These are phyloP conservation scores for Rhynchosporium graminicola DNA, from an alignment of 2,329 filamentous ascomycete genomes.

Conservation along the genomic window DNA sequence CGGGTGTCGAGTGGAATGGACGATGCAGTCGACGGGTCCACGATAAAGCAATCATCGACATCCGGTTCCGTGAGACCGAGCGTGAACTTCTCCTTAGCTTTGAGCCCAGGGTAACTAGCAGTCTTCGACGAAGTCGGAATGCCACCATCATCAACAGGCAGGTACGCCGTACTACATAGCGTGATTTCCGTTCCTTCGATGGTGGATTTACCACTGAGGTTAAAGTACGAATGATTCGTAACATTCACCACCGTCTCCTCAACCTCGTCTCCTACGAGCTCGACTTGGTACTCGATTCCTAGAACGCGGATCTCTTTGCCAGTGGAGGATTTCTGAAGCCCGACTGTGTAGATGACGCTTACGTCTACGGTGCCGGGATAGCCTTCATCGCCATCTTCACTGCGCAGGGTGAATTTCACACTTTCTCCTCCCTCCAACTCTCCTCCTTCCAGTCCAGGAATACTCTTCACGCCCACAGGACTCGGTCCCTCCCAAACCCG, in stretches of 20 bases:
- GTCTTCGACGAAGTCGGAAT: slow-evolving; percentile 71
- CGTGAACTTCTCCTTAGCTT: slow-evolving; percentile 67
- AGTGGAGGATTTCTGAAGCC: slow-evolving; percentile 57
- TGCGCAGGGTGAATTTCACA: slow-evolving; percentile 65
- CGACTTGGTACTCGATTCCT: slow-evolving; percentile 86
- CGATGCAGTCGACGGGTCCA: slow-evolving; percentile 46
- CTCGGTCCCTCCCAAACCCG: slow-evolving; percentile 72
- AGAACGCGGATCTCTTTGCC: slow-evolving; percentile 70
- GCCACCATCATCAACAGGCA: slow-evolving; percentile 70
- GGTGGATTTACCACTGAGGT: slow-evolving; percentile 56
- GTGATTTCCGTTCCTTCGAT: slow-evolving; percentile 63
- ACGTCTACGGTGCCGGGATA: slow-evolving; percentile 85
- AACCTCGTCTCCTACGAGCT: slow-evolving; percentile 68
- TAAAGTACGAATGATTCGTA: slow-evolving; percentile 94
- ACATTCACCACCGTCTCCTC: slow-evolving; percentile 92
- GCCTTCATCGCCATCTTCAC: slow-evolving; percentile 81
- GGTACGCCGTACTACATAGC: slow-evolving; percentile 62
- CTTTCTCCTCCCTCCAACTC: slow-evolving; percentile 60
- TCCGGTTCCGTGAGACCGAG: slow-evolving; percentile 67
- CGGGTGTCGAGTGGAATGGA: slow-evolving; percentile 54
- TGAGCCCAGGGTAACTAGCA: slow-evolving; percentile 61
- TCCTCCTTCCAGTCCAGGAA: slow-evolving; percentile 54
- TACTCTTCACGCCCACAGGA: slow-evolving; percentile 52
- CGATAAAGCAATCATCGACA: slow-evolving; percentile 89
- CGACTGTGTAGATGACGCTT: slow-evolving; percentile 75